Base-by-base conservation (phyloP, 2,329 filamentous ascomycete species). In the Neofusicoccum sp. region DNA sequence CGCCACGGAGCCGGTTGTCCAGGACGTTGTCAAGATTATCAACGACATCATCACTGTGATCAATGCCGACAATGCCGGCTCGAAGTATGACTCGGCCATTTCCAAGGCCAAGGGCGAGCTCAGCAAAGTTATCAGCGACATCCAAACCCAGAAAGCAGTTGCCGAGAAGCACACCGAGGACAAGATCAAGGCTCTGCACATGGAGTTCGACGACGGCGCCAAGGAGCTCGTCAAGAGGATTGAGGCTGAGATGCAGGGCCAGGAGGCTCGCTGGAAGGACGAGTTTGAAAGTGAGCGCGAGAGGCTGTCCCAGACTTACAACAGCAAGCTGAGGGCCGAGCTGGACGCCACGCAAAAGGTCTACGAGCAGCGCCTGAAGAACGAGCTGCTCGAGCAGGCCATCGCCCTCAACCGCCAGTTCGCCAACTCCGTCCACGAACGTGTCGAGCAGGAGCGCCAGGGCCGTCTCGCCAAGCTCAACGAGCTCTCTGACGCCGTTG, bases 21-120 rank as follows among this genome's bases (percentile, higher is more conserved):
- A 97, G 78, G 92, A 98, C 71, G 83, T 99, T 5, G 92, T 96
- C 64, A 94, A 92, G 80, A 94, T 97, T 80, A 85, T 99, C 70
- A 99, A 99, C 79, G 92, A 96, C 77, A 89, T 99, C 71, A 97
- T 99, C 73, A 88, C 91, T 7, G 92, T 96, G 50, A 89, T 97
- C 75, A 97, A 97, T 76, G 90, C 91, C 64, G 94, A 97, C 75
- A 87, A 89, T 65, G 87, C 91, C 63, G 86, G 89, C 66, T 84
- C 84, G 69, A 92, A 90, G 76, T 97, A 95, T 78, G 87, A 87
- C 59, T 84, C 86, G 2, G 89, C 92, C 1, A 88, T 99, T 64
- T 81, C 85, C 69, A 93, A 95, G 81, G 93, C 94, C 66, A 98
- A 97, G 84, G 82, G 84, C 60, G 90, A 96, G 68, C 83, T 98